These are phyloP conservation scores for Pinus tabuliformis DNA, from an alignment of 75 land plant species.

Conservation along the genomic window DNA sequence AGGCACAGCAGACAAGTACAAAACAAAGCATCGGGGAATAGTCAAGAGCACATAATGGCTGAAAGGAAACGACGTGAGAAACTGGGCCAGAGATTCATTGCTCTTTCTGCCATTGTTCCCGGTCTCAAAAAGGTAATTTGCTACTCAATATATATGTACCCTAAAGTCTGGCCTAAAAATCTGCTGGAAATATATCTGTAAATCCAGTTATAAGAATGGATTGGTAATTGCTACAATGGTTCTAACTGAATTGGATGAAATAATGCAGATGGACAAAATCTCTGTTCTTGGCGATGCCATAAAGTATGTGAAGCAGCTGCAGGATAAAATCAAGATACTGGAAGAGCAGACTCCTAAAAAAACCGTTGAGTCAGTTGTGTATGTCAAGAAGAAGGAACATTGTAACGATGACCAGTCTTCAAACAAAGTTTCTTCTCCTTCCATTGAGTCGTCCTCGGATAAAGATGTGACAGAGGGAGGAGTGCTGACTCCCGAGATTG, in stretches of 20 bases:
- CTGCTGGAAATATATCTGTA: too few species aligned
- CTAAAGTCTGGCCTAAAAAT: too few species aligned
- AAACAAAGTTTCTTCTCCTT: not conserved
- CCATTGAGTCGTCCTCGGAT: not conserved
- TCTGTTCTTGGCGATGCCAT: conserved; percentile 56
- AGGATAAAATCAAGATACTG: conserved; percentile 31
- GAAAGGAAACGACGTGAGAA: conserved; percentile 90
- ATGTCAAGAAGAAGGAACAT: not conserved
- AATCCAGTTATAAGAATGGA: too few species aligned
- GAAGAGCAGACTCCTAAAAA: conserved; percentile 36
- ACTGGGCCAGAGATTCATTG: conserved; percentile 88
- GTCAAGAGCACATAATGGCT: conserved; percentile 73
- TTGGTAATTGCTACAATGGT: too few species aligned
- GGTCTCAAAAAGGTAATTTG: conserved; percentile 74
- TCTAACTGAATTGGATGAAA: too few species aligned
- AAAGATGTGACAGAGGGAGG: not conserved
- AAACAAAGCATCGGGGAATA: conserved; percentile 5
- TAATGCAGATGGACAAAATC: conserved; percentile 46
- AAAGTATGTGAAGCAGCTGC: conserved; percentile 49
- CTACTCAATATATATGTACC: too few species aligned
- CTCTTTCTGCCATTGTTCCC: conserved; percentile 85
- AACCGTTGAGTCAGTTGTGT: conserved; percentile 17
- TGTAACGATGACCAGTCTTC: not conserved
- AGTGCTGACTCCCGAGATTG: conserved; percentile 42
- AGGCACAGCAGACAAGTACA: not conserved